Evolutionary conservation across 768 basidiomycete genomes (phyloP).

Genomic region (Gelatoporia subvermispora): DNA sequence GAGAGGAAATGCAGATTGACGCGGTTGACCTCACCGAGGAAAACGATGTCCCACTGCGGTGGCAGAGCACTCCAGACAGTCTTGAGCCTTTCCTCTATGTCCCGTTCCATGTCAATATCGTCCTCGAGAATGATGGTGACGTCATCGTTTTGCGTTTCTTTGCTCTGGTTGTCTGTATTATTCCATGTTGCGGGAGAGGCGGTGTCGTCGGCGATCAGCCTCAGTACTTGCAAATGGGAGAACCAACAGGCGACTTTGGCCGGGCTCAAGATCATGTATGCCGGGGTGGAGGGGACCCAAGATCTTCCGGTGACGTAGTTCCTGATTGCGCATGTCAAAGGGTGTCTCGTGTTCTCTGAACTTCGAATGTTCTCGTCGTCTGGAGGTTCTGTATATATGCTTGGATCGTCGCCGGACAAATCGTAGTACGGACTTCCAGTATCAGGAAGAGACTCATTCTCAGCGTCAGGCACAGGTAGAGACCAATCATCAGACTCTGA

Average conservation of each 20-base stretch:
- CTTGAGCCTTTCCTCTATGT: conserved; percentile 40
- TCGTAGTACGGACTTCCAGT: too few species aligned
- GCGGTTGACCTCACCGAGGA: conserved; percentile 45
- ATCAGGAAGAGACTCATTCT: not conserved
- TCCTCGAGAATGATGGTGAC: conserved; percentile 66
- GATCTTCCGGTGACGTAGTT: conserved; percentile 12
- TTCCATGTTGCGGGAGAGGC: conserved; percentile 10
- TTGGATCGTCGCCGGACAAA: too few species aligned
- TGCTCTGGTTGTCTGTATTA: conserved; percentile 1
- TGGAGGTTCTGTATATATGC: too few species aligned
- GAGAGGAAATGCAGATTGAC: conserved; percentile 3
- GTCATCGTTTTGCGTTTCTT: conserved; percentile 20
- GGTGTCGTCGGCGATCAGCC: conserved; percentile 30
- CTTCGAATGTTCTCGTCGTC: too few species aligned
- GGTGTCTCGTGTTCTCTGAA: too few species aligned
- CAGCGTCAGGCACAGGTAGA: not conserved
- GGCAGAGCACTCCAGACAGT: conserved; percentile 52
- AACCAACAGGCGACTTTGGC: conserved; percentile 69
- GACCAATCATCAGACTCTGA: conserved; percentile 19
- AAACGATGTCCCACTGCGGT: conserved; percentile 65
- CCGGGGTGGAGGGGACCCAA: conserved; percentile 34
- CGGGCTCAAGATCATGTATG: conserved; percentile 49
- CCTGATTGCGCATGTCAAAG: conserved; percentile 38
- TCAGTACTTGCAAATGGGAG: conserved; percentile 56
- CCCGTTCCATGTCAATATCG: conserved; percentile 72